Percentiles rank a stretch among this genome's conserved stretches.
Evolutionary conservation across 805 yeast genomes (phyloP).

Genomic region (Candida tibetensis): DNA sequence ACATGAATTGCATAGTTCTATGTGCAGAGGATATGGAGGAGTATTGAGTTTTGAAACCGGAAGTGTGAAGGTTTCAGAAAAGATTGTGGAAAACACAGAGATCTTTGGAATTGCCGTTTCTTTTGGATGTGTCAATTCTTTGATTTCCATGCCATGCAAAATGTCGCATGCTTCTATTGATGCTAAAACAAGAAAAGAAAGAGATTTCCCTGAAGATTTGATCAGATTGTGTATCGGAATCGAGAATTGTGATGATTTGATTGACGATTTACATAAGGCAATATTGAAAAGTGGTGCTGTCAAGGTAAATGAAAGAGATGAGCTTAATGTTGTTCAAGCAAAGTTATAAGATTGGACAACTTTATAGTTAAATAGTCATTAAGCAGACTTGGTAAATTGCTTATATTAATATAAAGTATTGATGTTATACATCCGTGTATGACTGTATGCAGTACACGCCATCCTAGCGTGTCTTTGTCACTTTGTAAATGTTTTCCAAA

Average conservation of each 20-base stretch:
- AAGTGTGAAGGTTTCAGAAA: conserved; percentile 57
- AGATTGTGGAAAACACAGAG: conserved; percentile 70
- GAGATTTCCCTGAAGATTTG: conserved; percentile 90
- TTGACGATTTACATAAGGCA: conserved; percentile 75
- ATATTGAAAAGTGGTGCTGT: conserved; percentile 63
- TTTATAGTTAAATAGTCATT: no score
- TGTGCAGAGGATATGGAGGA: conserved; percentile 84
- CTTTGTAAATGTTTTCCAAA: no score
- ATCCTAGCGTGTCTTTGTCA: no score
- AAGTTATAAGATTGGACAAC: conserved; percentile 23
- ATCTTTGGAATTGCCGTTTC: conserved; percentile 88
- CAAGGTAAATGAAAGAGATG: conserved; percentile 38
- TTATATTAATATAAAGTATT: no score
- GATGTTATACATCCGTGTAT: no score
- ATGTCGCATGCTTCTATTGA: conserved; percentile 98
- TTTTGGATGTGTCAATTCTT: conserved; percentile 90
- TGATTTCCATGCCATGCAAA: conserved; percentile 89
- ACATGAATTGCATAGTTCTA: conserved; percentile 70
- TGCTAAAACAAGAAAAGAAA: conserved; percentile 77
- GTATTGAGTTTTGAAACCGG: conserved; percentile 91
- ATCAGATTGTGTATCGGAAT: conserved; percentile 90
- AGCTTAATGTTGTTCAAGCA: conserved; percentile 33
- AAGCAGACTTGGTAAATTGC: no score
- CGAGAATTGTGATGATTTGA: conserved; percentile 76
- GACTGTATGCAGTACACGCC: no score